A percentile compares a stretch with the other conserved stretches of the same genome.
These are phyloP conservation scores for Alternaria burnsii DNA, from an alignment of 2,329 filamentous ascomycete genomes.

Conservation along the genomic window DNA sequence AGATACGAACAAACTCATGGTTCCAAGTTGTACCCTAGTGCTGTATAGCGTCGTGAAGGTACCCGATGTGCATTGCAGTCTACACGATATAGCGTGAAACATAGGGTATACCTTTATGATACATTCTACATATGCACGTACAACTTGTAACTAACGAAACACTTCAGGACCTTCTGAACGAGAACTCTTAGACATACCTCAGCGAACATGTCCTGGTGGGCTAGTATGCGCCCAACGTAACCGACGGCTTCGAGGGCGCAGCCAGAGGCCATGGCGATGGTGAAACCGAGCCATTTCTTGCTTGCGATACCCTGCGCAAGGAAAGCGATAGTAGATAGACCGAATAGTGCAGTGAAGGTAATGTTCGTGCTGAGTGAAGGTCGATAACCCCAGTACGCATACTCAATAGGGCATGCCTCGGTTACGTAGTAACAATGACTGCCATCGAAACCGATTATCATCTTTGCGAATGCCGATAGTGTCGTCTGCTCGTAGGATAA, in stretches of 20 bases:
- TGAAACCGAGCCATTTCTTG: constrained; percentile 54
- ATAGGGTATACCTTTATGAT: background rate
- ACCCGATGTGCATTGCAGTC: background rate
- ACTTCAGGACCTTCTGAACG: background rate
- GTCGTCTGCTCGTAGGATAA: background rate
- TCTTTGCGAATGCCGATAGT: background rate
- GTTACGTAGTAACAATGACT: constrained; percentile 42
- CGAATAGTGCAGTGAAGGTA: constrained; percentile 56
- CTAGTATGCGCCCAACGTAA: constrained; percentile 67
- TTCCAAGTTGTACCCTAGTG: background rate
- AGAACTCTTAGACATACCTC: constrained; percentile 34
- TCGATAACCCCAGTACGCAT: constrained; percentile 56
- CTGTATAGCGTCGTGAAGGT: background rate
- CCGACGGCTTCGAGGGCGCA: constrained; percentile 68
- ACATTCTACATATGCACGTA: background rate
- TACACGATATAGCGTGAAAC: background rate
- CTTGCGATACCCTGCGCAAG: constrained; percentile 48
- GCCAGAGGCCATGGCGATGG: constrained; percentile 63
- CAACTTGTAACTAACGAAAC: background rate
- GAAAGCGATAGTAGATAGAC: constrained; percentile 51
- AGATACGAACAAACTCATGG: background rate
- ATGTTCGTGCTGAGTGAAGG: constrained; percentile 54
- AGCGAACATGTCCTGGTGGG: constrained; percentile 66
- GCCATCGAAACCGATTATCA: constrained; percentile 20
- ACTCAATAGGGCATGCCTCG: constrained; percentile 50